Evolutionary conservation across 2,329 filamentous ascomycete species (phyloP), one percentile per base, ranked within the genome.

Genomic region (Sporothrix mexicana): DNA sequence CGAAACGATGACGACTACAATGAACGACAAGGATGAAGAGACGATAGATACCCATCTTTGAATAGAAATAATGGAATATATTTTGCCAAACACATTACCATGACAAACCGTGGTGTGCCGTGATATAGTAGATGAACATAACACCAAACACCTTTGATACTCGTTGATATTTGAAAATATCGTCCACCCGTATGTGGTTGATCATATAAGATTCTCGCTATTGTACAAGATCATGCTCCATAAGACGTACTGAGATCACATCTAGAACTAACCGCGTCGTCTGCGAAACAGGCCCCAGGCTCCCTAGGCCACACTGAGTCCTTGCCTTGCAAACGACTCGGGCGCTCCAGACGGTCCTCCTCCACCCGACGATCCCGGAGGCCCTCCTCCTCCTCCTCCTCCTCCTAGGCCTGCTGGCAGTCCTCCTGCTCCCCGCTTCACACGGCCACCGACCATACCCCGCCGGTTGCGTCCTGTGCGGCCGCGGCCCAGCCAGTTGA

Each of bases 401-500:
- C 53, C 25, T n/a, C n/a, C n/a, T n/a, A n/a, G n/a, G 4, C 43
- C 45, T 13, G 53, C 64, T 1, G 47, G 71, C 5, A 10, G 70
- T 45, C 57, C 78, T 0, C 76, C 84, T 68, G 69, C 79, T 0
- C 76, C 84, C 69, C 87, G 81, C 75, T 83, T 83, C 10, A 88
- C 86, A 70, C 88, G 81, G 0, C 87, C 88, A 1, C 94, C 95
- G 0, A 98, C 95, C 79, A 98, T 95, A 0, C 96, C 96, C 76
- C 94, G 89, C 70, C 96, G 85, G 81, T 98, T 97, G 75, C 96
- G 86, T 0, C 96, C 96, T 3, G 94, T 98, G 49, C 96, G 85
- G 0, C 95, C 95, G 64, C 96, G 86, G 0, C 95, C 95, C 1
- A 99, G 87, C 96, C 96, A 99, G 81, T 99, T 99, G 78, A 98